Conservation (phyloP, 1,284 basidiomycete genomes). For the Mycena citricolor region DNA sequence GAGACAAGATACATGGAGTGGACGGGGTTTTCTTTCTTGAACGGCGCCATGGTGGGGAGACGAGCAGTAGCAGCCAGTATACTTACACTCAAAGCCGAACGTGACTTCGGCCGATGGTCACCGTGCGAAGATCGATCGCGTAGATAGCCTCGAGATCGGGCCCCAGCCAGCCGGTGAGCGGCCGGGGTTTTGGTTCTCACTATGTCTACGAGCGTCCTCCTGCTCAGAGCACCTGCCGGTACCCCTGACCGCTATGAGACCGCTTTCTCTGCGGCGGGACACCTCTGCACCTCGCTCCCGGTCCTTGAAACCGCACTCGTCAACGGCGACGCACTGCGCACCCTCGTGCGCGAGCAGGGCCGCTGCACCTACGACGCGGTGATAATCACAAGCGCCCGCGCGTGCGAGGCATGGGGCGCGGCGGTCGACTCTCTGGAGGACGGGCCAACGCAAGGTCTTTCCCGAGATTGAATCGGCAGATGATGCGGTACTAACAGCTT, state of each 20-base stretch:
- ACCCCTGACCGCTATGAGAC: conserved; percentile 53
- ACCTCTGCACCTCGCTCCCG: conserved; percentile 54
- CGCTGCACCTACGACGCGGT: conserved; percentile 57
- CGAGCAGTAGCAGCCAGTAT: not conserved
- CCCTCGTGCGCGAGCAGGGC: conserved; percentile 39
- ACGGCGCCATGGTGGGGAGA: conserved; percentile 34
- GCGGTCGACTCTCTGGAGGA: conserved; percentile 27
- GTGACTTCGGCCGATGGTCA: too few relatives aligned
- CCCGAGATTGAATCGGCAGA: not conserved
- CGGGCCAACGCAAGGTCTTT: conserved; percentile 26
- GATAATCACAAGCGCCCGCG: conserved; percentile 70
- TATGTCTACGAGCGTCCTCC: conserved; percentile 39
- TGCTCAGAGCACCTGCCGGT: conserved; percentile 53
- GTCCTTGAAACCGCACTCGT: conserved; percentile 63
- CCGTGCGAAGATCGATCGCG: too few relatives aligned
- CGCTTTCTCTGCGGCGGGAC: conserved; percentile 43
- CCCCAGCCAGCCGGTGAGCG: too few relatives aligned
- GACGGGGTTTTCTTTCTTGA: conserved; percentile 72
- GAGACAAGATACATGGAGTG: conserved; percentile 59
- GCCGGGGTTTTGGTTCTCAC: too few relatives aligned
- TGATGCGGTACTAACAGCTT: conserved; percentile 2
- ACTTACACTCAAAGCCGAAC: too few relatives aligned
- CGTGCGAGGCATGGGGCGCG: conserved; percentile 64
- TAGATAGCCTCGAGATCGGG: too few relatives aligned
- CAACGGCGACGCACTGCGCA: conserved; percentile 49